Percentiles rank a stretch among this genome's conserved stretches.
phyloP scores from a whole-genome alignment of 2,329 filamentous ascomycete species.

The Blastomyces gilchristii region DNA sequence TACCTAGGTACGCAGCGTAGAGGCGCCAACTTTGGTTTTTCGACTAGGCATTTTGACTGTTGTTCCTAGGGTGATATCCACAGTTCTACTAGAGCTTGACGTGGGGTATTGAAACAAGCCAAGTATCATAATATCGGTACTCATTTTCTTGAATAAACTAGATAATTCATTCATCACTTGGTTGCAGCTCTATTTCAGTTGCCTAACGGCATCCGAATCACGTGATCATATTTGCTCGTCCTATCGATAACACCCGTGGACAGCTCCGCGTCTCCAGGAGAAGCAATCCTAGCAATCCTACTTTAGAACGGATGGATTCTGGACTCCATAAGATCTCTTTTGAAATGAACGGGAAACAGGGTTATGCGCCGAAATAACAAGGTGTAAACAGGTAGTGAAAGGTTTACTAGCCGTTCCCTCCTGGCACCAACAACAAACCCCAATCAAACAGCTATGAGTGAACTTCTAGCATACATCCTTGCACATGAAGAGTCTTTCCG shows the following conservation, averaged over 20 bases:
- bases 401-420: background rate
- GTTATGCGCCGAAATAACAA: background rate
- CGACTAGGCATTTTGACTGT: background rate
- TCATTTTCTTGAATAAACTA: background rate
- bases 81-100: conserved; percentile 4
- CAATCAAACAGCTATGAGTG: conserved; percentile 32
- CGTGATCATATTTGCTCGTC: background rate
- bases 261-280: background rate
- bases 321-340: no score
- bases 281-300: background rate
- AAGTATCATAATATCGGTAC: background rate
- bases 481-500: conserved; percentile 51
- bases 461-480: conserved; percentile 58
- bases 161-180: background rate
- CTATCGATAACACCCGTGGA: background rate
- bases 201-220: background rate
- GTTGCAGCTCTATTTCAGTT: background rate
- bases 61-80: background rate
- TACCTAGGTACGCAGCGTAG: no score
- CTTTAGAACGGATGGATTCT: no score
- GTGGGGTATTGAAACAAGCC: background rate
- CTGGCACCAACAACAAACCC: background rate
- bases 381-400: background rate
- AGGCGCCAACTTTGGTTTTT: background rate
- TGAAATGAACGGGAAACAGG: background rate